Percentiles rank a stretch among this genome's conserved stretches.
phyloP scores from a whole-genome alignment of 1,139 yeast species.

The Yamadazyma siamensis region DNA sequence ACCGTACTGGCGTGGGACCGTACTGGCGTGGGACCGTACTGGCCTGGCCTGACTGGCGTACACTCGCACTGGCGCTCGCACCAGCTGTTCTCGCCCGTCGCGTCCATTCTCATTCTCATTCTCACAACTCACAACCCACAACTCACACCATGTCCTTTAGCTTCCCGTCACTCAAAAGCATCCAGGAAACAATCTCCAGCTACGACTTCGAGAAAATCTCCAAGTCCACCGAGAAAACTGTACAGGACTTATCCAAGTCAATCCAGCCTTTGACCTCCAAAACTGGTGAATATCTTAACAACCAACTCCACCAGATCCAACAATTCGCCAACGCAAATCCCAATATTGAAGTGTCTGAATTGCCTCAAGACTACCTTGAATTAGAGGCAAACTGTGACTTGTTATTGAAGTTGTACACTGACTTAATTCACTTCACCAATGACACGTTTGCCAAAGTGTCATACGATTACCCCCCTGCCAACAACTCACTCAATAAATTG shows the following conservation, averaged over 20 bases:
- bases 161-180: slow-evolving; percentile 46
- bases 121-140: too few relatives aligned
- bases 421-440: slow-evolving; percentile 52
- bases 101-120: too few relatives aligned
- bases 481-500: slow-evolving; percentile 40
- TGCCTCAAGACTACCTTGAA: slow-evolving; percentile 68
- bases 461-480: slow-evolving; percentile 74
- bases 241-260: slow-evolving; percentile 39
- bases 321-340: slow-evolving; percentile 33
- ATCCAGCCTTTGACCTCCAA: slow-evolving; percentile 44
- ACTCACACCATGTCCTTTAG: slow-evolving; percentile 43
- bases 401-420: slow-evolving; percentile 56
- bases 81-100: too few relatives aligned
- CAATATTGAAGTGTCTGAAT: slow-evolving; percentile 50
- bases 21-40: too few relatives aligned
- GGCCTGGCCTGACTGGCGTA: too few relatives aligned
- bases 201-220: slow-evolving; percentile 39
- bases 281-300: slow-evolving; percentile 34
- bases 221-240: slow-evolving; percentile 38
- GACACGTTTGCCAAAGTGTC: slow-evolving; percentile 64
- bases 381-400: slow-evolving; percentile 67
- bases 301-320: slow-evolving; percentile 44
- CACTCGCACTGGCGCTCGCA: too few relatives aligned
- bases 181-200: slow-evolving; percentile 43
- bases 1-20: too few relatives aligned